phyloP scores from a whole-genome alignment of 2,329 filamentous ascomycete species.

The Parascedosporium putredinis region DNA sequence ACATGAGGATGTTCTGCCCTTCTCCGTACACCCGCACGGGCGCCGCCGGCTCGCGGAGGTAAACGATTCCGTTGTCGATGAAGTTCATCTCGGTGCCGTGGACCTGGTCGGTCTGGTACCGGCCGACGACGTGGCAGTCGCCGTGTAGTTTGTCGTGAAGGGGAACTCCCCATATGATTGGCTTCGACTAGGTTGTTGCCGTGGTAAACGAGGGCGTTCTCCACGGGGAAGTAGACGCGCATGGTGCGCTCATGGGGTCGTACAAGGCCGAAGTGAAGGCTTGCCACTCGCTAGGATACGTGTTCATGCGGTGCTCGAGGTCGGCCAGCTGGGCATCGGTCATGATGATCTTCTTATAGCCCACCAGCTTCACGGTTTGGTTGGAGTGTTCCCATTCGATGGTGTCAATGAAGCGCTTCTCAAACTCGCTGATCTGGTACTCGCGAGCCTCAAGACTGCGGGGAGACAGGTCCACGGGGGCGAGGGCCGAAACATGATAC shows the following conservation, averaged over 20 bases:
- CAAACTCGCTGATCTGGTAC: constrained; percentile 8
- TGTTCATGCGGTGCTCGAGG: constrained; percentile 6
- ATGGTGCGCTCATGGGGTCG: constrained; percentile 9
- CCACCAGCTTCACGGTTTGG: constrained; percentile 12
- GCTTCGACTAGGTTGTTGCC: constrained; percentile 10
- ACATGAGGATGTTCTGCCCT: constrained; percentile 9
- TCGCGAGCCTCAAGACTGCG: constrained; percentile 2
- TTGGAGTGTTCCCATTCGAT: constrained; percentile 9
- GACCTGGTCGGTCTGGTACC: constrained; percentile 11
- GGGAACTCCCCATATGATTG: constrained; percentile 9
- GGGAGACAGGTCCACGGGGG: not conserved
- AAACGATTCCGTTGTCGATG: constrained; percentile 11
- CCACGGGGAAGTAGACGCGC: constrained; percentile 12
- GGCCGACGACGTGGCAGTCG: constrained; percentile 10
- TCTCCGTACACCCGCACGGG: constrained; percentile 8
- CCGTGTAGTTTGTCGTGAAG: constrained; percentile 7
- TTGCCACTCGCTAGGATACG: constrained; percentile 5
- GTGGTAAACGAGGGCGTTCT: constrained; percentile 11
- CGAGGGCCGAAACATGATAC: not conserved
- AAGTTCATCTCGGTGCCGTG: constrained; percentile 8
- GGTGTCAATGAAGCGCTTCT: constrained; percentile 11
- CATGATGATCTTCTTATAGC: constrained; percentile 12
- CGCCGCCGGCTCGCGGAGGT: constrained; percentile 8
- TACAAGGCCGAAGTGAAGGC: constrained; percentile 8
- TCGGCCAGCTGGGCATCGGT: constrained; percentile 8